These are phyloP conservation scores for Scalesia atractyloides DNA, from an alignment of 129 eudicot species.

Conservation along the genomic window DNA sequence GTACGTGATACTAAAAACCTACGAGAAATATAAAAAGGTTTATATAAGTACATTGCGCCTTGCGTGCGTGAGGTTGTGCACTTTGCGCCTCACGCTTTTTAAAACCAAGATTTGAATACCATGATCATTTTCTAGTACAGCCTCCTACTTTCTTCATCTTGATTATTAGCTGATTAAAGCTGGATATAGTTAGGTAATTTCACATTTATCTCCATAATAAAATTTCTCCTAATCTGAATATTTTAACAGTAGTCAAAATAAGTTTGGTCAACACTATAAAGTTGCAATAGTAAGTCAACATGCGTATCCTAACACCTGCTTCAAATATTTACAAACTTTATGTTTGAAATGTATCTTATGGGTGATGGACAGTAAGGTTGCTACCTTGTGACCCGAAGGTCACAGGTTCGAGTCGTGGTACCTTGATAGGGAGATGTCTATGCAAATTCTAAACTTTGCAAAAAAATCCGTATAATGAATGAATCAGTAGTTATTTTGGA, in stretches of 20 bases:
- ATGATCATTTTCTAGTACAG: constrained; percentile 1
- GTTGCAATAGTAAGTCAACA: neutral
- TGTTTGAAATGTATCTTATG: neutral
- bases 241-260: neutral
- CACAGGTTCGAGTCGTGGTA: too few relatives aligned
- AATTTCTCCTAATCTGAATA: neutral
- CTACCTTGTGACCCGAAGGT: too few relatives aligned
- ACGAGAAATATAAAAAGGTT: too few relatives aligned
- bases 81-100: too few relatives aligned
- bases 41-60: neutral
- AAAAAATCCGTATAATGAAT: neutral
- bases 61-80: too few relatives aligned
- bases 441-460: constrained; percentile 22
- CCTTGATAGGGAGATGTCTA: constrained; percentile 7
- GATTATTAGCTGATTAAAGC: constrained; percentile 6
- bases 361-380: neutral
- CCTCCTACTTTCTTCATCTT: constrained; percentile 3
- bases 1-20: too few relatives aligned
- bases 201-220: neutral
- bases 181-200: neutral
- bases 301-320: neutral
- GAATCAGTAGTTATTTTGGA: constrained; percentile 2
- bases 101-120: neutral
- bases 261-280: neutral
- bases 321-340: neutral